phyloP scores from a whole-genome alignment of 768 basidiomycete genomes.

The Obba rivulosa region DNA sequence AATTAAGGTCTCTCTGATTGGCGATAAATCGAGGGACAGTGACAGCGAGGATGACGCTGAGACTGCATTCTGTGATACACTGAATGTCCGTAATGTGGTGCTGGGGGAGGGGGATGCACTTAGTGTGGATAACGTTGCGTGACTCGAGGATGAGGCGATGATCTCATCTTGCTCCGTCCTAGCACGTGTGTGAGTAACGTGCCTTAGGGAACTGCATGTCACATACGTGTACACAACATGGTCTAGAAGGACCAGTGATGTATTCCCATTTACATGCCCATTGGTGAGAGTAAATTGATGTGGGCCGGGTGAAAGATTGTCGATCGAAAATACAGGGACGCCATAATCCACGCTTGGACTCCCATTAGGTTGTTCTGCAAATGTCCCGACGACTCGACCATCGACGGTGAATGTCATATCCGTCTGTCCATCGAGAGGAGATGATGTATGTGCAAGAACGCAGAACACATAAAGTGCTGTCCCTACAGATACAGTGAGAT shows the following conservation, averaged over 20 bases:
- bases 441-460: background rate
- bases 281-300: slow-evolving; percentile 30
- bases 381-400: background rate
- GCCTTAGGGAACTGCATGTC: too few species aligned
- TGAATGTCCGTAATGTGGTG: too few species aligned
- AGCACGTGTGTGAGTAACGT: too few species aligned
- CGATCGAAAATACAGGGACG: slow-evolving; percentile 24
- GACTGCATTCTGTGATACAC: too few species aligned
- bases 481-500: background rate
- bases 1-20: too few species aligned
- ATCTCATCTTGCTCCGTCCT: too few species aligned
- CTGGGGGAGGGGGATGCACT: too few species aligned
- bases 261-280: slow-evolving; percentile 23
- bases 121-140: too few species aligned
- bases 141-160: too few species aligned
- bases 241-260: slow-evolving; percentile 30
- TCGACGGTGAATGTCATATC: slow-evolving; percentile 1
- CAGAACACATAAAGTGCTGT: slow-evolving; percentile 2
- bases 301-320: slow-evolving; percentile 17
- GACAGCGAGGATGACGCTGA: too few species aligned
- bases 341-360: slow-evolving; percentile 17
- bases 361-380: background rate
- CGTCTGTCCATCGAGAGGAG: too few species aligned
- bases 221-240: slow-evolving; percentile 33
- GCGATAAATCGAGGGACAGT: too few species aligned